Conservation (phyloP, 371 early-diverging fungal species). For the Mortierella sp. region DNA sequence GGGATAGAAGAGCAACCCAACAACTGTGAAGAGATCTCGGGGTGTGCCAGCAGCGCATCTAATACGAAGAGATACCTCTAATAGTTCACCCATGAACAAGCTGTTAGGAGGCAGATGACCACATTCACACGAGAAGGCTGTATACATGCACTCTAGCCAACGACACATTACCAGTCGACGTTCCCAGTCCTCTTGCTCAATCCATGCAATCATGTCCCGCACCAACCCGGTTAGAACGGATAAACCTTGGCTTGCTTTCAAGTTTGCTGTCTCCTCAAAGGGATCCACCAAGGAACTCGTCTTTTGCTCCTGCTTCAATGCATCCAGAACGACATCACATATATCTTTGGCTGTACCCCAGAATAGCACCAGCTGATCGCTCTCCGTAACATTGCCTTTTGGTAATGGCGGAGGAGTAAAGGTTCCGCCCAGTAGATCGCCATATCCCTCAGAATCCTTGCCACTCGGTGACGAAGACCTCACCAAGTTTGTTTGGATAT, state of each 20-base stretch:
- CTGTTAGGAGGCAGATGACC: background rate
- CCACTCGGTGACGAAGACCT: background rate
- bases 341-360: constrained; percentile 28
- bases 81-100: background rate
- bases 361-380: background rate
- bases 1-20: constrained; percentile 21
- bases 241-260: background rate
- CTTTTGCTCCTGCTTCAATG: constrained; percentile 11
- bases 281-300: background rate
- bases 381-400: background rate
- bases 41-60: constrained; percentile 24
- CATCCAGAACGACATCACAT: constrained; percentile 19
- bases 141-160: background rate
- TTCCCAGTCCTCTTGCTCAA: constrained; percentile 49
- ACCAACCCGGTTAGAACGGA: constrained; percentile 27
- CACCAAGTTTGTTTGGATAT: constrained; percentile 24
- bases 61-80: constrained; percentile 35
- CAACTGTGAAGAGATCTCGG: constrained; percentile 1
- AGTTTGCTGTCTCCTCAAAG: background rate
- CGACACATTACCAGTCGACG: constrained; percentile 25
- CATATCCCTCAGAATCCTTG: background rate
- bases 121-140: too few species aligned
- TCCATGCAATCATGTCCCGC: constrained; percentile 46
- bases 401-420: background rate
- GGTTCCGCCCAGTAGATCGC: background rate